Evolutionary conservation across 192 early-diverging fungal genomes (phyloP).

Genomic region (Jimgerdemannia lactiflua): DNA sequence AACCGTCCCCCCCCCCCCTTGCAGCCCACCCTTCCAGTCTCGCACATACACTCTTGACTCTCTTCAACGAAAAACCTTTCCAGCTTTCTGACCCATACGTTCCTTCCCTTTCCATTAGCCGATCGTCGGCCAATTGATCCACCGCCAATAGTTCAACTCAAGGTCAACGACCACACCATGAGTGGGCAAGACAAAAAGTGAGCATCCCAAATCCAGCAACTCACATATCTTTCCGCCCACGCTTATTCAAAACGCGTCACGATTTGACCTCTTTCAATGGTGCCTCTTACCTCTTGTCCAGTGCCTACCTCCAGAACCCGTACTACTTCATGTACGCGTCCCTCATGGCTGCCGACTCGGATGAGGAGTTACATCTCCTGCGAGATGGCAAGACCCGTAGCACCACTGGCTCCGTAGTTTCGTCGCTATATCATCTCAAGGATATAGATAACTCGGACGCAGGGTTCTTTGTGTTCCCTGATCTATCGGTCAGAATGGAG

Average conservation of each 20-base stretch:
- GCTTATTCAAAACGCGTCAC: neutral
- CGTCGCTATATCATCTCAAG: constrained; percentile 86
- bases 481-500: constrained; percentile 92
- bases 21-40: too few relatives aligned
- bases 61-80: neutral
- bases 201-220: neutral
- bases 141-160: constrained; percentile 71
- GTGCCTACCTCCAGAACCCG: constrained; percentile 69
- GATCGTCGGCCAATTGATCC: constrained; percentile 81
- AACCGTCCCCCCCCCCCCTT: too few relatives aligned
- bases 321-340: constrained; percentile 98
- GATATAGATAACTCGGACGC: constrained; percentile 86
- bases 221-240: neutral
- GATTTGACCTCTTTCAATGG: neutral
- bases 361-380: constrained; percentile 85
- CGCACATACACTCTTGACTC: neutral
- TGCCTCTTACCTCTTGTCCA: constrained; percentile 10
- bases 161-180: constrained; percentile 22
- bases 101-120: constrained; percentile 34
- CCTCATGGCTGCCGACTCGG: constrained; percentile 75
- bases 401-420: constrained; percentile 94
- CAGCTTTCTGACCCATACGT: neutral
- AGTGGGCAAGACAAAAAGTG: constrained; percentile 23
- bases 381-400: constrained; percentile 87
- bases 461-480: constrained; percentile 98